These are phyloP conservation scores for Cryptococcus wingfieldii DNA, from an alignment of 1,284 basidiomycete genomes.

Conservation along the genomic window DNA sequence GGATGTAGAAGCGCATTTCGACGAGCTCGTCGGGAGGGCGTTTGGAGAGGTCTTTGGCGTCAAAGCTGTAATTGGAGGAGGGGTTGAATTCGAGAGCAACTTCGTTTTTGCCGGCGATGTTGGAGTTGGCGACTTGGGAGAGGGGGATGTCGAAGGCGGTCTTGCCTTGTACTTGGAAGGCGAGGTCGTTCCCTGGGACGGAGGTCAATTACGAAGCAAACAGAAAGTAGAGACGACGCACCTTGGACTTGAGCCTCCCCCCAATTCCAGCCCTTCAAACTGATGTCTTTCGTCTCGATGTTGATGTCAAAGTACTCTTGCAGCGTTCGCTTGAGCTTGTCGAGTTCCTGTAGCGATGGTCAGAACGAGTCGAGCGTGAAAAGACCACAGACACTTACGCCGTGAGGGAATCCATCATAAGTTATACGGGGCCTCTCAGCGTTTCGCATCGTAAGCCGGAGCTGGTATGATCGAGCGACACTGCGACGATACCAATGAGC, in stretches of 20 bases:
- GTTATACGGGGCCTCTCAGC: constrained; percentile 59
- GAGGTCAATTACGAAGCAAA: not conserved
- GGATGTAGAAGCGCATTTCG: constrained; percentile 95
- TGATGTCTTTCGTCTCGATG: constrained; percentile 79
- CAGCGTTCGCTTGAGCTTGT: constrained; percentile 67
- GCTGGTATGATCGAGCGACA: constrained; percentile 87
- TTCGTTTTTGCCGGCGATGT: constrained; percentile 94
- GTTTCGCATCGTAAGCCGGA: constrained; percentile 67
- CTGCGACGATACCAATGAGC: constrained; percentile 43
- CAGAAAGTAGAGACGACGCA: constrained; percentile 35
- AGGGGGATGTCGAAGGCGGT: constrained; percentile 90
- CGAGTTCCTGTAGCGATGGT: constrained; percentile 63
- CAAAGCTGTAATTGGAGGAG: constrained; percentile 39
- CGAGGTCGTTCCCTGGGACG: constrained; percentile 74
- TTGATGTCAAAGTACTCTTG: constrained; percentile 81
- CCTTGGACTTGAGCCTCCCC: constrained; percentile 91
- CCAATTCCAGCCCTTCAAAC: constrained; percentile 98
- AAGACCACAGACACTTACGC: constrained; percentile 55
- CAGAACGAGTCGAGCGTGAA: not conserved
- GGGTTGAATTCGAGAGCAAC: constrained; percentile 91
- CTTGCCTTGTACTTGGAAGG: constrained; percentile 85
- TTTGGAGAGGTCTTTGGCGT: constrained; percentile 49
- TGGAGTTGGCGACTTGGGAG: constrained; percentile 85
- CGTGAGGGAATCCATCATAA: constrained; percentile 92
- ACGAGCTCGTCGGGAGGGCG: constrained; percentile 74